phyloP scores from a whole-genome alignment of 139 green algal genomes.

The Raphidocelis subcapitata region DNA sequence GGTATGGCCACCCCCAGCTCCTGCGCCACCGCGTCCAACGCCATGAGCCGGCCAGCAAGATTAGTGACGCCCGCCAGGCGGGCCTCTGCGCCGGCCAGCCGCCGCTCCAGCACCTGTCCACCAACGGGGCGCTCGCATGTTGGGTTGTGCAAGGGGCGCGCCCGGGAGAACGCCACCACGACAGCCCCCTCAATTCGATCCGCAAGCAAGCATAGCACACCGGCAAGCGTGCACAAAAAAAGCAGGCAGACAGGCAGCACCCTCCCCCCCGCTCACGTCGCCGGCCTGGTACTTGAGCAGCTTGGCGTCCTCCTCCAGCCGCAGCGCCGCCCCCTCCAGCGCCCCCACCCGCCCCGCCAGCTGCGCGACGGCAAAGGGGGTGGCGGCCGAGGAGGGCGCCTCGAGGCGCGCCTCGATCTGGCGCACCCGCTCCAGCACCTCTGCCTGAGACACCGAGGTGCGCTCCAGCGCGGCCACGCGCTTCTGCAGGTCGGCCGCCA shows the following conservation, averaged over 20 bases:
- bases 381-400: constrained; percentile 33
- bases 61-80: constrained; percentile 42
- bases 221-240: background rate
- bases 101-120: constrained; percentile 17
- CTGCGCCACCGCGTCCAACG: constrained; percentile 33
- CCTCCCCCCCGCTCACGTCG: background rate
- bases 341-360: constrained; percentile 4
- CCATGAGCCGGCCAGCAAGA: constrained; percentile 41
- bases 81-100: constrained; percentile 29
- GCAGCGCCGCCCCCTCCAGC: constrained; percentile 3
- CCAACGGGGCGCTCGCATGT: no score
- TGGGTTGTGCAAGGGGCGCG: no score
- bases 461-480: constrained; percentile 36
- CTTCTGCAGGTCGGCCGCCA: background rate
- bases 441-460: constrained; percentile 18
- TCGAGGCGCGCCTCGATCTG: background rate
- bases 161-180: no score
- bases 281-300: background rate
- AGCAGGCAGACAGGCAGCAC: no score
- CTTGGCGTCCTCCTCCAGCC: background rate
- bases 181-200: no score
- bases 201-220: no score
- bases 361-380: constrained; percentile 17
- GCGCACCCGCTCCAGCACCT: constrained; percentile 13
- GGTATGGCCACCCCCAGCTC: constrained; percentile 32